Conservation (phyloP, 768 basidiomycete species). For the Gymnopilus dilepis region DNA sequence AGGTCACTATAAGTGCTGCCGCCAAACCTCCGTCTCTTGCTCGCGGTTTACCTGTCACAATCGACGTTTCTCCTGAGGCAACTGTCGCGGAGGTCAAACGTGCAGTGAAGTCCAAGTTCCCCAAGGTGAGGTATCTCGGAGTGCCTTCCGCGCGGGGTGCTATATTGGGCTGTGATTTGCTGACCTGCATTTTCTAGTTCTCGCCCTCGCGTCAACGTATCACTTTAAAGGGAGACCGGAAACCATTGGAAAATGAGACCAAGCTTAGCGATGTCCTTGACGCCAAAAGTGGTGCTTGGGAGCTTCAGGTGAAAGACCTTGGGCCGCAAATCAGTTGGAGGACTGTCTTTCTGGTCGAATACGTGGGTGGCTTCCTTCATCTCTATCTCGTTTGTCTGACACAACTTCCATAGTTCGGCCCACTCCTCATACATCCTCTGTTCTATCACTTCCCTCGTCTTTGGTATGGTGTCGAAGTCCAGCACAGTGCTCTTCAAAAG, state of each 20-base stretch:
- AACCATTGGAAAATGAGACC: slow-evolving; percentile 65
- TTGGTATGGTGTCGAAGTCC: slow-evolving; percentile 72
- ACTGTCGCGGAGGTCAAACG: slow-evolving; percentile 75
- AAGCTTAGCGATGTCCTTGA: slow-evolving; percentile 55
- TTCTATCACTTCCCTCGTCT: slow-evolving; percentile 73
- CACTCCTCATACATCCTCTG: slow-evolving; percentile 87
- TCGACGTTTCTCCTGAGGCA: slow-evolving; percentile 54
- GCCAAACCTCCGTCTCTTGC: slow-evolving; percentile 53
- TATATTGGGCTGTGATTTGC: neutral
- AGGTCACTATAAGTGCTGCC: slow-evolving; percentile 57
- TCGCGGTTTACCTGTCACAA: slow-evolving; percentile 52
- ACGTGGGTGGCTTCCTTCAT: slow-evolving; percentile 58
- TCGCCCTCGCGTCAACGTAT: slow-evolving; percentile 76
- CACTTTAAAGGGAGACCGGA: slow-evolving; percentile 63
- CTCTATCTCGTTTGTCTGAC: slow-evolving; percentile 8
- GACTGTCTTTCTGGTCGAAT: slow-evolving; percentile 93
- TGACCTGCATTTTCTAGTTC: slow-evolving; percentile 52
- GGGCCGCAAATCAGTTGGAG: slow-evolving; percentile 90
- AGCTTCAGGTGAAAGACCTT: slow-evolving; percentile 84
- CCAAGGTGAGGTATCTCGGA: slow-evolving; percentile 36
- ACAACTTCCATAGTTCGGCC: slow-evolving; percentile 65
- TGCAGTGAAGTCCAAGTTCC: slow-evolving; percentile 53
- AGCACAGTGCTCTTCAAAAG: slow-evolving; percentile 82
- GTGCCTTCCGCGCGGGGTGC: neutral
- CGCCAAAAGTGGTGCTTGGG: slow-evolving; percentile 63